phyloP scores from a whole-genome alignment of 805 yeast species.

The Candida chilensis region DNA sequence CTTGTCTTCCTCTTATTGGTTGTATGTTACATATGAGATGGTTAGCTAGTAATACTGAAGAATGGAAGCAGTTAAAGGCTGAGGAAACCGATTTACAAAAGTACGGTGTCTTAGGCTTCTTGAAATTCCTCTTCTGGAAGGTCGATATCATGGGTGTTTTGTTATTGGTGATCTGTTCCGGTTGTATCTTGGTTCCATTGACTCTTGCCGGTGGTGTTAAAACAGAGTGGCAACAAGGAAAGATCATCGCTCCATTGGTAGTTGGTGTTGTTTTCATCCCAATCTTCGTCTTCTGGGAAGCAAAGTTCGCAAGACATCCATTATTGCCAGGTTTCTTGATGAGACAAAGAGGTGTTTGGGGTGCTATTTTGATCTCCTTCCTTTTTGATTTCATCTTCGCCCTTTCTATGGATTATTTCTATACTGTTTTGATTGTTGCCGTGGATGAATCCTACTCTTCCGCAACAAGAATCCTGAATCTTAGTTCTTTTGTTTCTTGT shows the following conservation, averaged over 20 bases:
- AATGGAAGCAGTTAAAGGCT: constrained; percentile 30
- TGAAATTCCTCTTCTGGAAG: constrained; percentile 43
- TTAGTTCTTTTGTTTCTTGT: constrained; percentile 59
- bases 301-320: constrained; percentile 48
- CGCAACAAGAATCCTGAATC: constrained; percentile 56
- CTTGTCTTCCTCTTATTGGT: constrained; percentile 46
- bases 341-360: constrained; percentile 66
- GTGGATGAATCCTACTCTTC: constrained; percentile 48
- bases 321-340: constrained; percentile 49
- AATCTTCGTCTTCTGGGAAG: constrained; percentile 52
- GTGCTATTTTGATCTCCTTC: constrained; percentile 53
- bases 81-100: constrained; percentile 24
- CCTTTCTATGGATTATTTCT: constrained; percentile 63
- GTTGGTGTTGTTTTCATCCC: constrained; percentile 58
- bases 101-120: constrained; percentile 21
- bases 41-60: constrained; percentile 43
- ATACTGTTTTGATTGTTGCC: constrained; percentile 57
- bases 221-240: constrained; percentile 48
- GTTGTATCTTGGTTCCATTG: constrained; percentile 61
- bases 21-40: constrained; percentile 49
- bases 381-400: constrained; percentile 54
- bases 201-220: constrained; percentile 64
- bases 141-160: constrained; percentile 58
- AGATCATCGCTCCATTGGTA: constrained; percentile 61
- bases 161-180: constrained; percentile 45